Percentiles rank a stretch among this genome's conserved stretches.
These are phyloP conservation scores for Trichoderma reesei DNA, from an alignment of 495 filamentous ascomycete genomes.

Conservation along the genomic window DNA sequence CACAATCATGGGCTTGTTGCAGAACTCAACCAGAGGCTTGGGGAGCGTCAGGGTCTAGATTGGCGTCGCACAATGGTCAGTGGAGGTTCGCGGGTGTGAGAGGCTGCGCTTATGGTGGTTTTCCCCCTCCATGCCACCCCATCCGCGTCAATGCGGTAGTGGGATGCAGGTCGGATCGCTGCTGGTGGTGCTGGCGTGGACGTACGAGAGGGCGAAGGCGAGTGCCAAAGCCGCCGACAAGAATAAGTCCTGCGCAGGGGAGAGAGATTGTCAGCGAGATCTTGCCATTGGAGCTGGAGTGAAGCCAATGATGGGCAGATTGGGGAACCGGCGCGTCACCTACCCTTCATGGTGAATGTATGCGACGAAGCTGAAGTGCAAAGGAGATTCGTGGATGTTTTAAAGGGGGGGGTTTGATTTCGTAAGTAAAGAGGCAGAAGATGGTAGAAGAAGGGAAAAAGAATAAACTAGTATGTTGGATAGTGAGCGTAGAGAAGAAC, in stretches of 20 bases:
- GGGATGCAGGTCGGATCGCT: slow-evolving; percentile 12
- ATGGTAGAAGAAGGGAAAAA: neutral
- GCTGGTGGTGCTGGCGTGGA: slow-evolving; percentile 18
- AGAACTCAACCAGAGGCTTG: slow-evolving; percentile 96
- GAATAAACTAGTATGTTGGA: neutral
- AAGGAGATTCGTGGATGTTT: neutral
- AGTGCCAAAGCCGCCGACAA: slow-evolving; percentile 98
- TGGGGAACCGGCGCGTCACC: slow-evolving; percentile 12
- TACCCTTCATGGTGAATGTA: slow-evolving; percentile 32
- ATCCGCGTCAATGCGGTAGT: slow-evolving; percentile 9
- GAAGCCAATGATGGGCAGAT: neutral
- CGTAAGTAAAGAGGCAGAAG: neutral
- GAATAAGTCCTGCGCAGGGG: slow-evolving; percentile 54
- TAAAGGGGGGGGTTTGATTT: neutral
- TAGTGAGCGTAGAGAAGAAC: slow-evolving; percentile 9
- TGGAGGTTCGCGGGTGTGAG: slow-evolving; percentile 8
- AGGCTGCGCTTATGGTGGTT: neutral
- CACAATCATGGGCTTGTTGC: slow-evolving; percentile 97
- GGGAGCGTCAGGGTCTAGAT: slow-evolving; percentile 87
- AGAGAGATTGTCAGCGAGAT: neutral
- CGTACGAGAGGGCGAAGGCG: slow-evolving; percentile 94
- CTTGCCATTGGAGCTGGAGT: neutral
- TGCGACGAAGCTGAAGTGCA: neutral
- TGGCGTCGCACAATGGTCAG: slow-evolving; percentile 19
- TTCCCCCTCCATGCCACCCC: slow-evolving; percentile 1